Evolutionary conservation across 1,284 basidiomycete genomes (phyloP).

Genomic region (Trichosporon asahii): DNA sequence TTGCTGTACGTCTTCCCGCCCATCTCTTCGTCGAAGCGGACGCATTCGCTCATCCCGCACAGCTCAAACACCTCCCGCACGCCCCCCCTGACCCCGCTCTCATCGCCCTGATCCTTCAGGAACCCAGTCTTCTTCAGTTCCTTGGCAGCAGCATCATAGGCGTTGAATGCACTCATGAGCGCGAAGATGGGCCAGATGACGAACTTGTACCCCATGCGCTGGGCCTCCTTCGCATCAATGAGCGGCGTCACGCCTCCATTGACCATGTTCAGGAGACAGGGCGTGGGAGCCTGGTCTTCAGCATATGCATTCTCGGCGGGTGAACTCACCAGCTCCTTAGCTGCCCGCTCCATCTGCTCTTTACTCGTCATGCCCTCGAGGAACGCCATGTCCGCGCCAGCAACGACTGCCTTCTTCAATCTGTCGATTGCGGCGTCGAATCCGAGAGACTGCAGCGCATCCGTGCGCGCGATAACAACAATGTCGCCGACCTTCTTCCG

Average conservation of each 20-base stretch:
- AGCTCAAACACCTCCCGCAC: constrained; percentile 20
- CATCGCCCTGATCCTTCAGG: constrained; percentile 10
- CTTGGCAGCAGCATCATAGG: constrained; percentile 17
- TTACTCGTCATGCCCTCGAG: constrained; percentile 73
- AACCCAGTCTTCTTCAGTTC: constrained; percentile 18
- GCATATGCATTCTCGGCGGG: constrained; percentile 55
- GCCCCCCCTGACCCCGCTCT: constrained; percentile 4
- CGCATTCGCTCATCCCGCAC: constrained; percentile 10
- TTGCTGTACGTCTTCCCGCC: constrained; percentile 15
- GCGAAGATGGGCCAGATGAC: constrained; percentile 26
- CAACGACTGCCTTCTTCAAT: constrained; percentile 48
- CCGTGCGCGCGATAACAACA: constrained; percentile 75
- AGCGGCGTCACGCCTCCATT: constrained; percentile 70
- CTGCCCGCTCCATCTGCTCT: constrained; percentile 63
- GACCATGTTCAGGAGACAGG: constrained; percentile 69
- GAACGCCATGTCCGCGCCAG: constrained; percentile 77
- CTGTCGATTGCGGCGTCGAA: constrained; percentile 60
- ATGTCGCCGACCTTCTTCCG: constrained; percentile 68
- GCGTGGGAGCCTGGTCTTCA: constrained; percentile 14
- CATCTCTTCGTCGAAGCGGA: constrained; percentile 15
- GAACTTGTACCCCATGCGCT: constrained; percentile 20
- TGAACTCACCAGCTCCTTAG: constrained; percentile 64
- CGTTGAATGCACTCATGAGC: constrained; percentile 22
- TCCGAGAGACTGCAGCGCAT: constrained; percentile 64
- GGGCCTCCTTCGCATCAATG: constrained; percentile 56